Evolutionary conservation across 352 stramenopile genomes (phyloP), one percentile per base, ranked within the genome.

Genomic region (Phytophthora boehmeriae): DNA sequence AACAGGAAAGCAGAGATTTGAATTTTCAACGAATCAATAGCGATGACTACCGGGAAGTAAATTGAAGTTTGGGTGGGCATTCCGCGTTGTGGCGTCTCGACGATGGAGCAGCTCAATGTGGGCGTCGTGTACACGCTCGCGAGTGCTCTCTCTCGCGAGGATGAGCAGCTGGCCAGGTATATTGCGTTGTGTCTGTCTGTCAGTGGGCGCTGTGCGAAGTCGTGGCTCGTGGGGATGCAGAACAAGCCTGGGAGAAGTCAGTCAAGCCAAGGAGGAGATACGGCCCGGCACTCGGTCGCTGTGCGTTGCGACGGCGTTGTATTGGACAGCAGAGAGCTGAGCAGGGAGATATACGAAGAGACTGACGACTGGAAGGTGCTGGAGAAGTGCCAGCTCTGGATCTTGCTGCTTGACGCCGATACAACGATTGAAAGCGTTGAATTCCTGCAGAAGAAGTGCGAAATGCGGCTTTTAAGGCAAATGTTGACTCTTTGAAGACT

Each of bases 91-190:
- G 32, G 44, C 32, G 25, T 32, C 48, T 20, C 23, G n/a, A 28
- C 8, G 22, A 13, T 22, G 16, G 67, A 71, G 57, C 61, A 54
- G 14, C 76, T 80, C 10, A 46, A 66, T 44, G 75, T 91, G 17
- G 82, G 63, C 17, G 56, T 93, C 28, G 53, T 93, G 46, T 89
- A 88, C 70, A 81, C 81, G 47, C 65, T 64, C 25, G 57, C 27
- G 17, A 89, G 82, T 59, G 52, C 41, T 8, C 34, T 71, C 17
- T 88, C 78, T 23, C 63, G 66, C n/a, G 84, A 93, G 63, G 69
- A 80, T 20, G 71, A 80, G 66, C 71, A 80, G 25, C 62, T 89
- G 17, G 84, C 84, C 44, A 76, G 72, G 52, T 93, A 89, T 54
- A 38, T 91, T 36, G 80, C 76, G 8, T 58, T 93, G 8, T 86